Percentiles rank a stretch among this genome's conserved stretches.
Conservation (phyloP, 2,329 filamentous ascomycete species). For the Pestalotiopsis sp. region DNA sequence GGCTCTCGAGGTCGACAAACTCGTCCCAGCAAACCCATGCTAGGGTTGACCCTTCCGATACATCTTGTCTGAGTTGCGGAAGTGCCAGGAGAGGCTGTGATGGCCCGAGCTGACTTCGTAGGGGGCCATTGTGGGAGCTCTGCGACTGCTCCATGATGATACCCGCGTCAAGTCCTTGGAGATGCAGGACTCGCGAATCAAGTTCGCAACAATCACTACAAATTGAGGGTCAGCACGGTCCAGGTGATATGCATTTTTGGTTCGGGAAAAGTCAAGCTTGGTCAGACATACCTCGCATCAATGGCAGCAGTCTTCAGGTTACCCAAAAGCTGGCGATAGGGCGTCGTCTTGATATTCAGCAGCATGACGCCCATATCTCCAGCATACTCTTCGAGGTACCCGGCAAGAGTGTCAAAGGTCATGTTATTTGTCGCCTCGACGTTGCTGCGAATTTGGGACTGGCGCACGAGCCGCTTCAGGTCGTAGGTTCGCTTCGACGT, state of each 20-base stretch:
- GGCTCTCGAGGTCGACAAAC: constrained; percentile 29
- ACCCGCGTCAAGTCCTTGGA: constrained; percentile 24
- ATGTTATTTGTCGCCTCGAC: constrained; percentile 26
- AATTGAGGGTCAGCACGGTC: constrained; percentile 6
- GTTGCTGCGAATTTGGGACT: constrained; percentile 27
- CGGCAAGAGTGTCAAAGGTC: constrained; percentile 24
- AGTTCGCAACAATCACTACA: constrained; percentile 21
- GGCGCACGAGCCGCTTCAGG: constrained; percentile 27
- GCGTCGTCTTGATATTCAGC: constrained; percentile 21
- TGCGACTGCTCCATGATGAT: constrained; percentile 26
- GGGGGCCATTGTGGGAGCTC: constrained; percentile 19
- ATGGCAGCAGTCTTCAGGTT: constrained; percentile 14
- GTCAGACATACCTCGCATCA: neutral
- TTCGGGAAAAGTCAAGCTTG: neutral
- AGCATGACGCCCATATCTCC: constrained; percentile 24
- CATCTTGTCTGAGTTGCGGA: constrained; percentile 18
- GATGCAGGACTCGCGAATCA: constrained; percentile 22
- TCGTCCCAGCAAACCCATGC: constrained; percentile 34
- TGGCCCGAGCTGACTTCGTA: constrained; percentile 17
- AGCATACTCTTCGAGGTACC: constrained; percentile 20
- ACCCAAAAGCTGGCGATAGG: constrained; percentile 19
- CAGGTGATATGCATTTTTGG: too few relatives aligned
- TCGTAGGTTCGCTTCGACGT: constrained; percentile 31
- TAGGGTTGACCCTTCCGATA: constrained; percentile 26
- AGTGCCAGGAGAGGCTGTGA: constrained; percentile 11